Conservation (phyloP, 139 green algal species). For the Chlamydomonas incerta region DNA sequence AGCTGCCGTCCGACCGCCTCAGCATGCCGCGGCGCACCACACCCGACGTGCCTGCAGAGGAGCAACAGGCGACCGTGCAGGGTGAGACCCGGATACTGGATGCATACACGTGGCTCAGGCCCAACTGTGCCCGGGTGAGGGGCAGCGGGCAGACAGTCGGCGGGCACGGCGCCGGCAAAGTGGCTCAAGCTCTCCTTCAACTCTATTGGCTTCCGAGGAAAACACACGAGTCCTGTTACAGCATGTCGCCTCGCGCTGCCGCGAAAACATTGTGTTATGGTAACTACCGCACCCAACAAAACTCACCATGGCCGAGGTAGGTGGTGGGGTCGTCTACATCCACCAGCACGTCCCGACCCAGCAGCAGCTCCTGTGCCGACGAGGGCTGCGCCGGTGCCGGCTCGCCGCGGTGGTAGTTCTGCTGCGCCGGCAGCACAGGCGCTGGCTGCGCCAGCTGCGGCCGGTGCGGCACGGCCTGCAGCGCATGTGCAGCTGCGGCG, state of each 20-base stretch:
- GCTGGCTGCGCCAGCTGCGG: not conserved
- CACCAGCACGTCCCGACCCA: slow-evolving; percentile 34
- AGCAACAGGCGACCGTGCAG: too few relatives aligned
- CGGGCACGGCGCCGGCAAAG: too few relatives aligned
- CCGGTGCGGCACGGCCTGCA: not conserved
- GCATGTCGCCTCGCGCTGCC: too few relatives aligned
- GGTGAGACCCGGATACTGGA: too few relatives aligned
- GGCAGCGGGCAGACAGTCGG: too few relatives aligned
- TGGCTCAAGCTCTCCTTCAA: too few relatives aligned
- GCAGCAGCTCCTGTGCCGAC: slow-evolving; percentile 15
- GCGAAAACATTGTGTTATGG: too few relatives aligned
- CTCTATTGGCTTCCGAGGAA: too few relatives aligned
- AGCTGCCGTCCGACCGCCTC: not conserved
- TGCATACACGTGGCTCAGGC: too few relatives aligned
- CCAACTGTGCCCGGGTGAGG: too few relatives aligned
- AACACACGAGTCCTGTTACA: too few relatives aligned
- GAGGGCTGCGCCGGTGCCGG: not conserved
- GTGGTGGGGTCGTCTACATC: slow-evolving; percentile 17
- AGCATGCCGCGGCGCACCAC: slow-evolving; percentile 38
- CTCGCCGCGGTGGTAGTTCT: not conserved
- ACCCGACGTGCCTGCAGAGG: slow-evolving; percentile 7
- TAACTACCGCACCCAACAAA: not conserved
- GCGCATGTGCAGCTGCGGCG: not conserved
- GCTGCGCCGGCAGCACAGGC: not conserved
- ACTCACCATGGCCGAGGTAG: slow-evolving; percentile 35